Evolutionary conservation across 1,284 basidiomycete genomes (phyloP).

Genomic region (Anthracocystis panici-leucophaei): DNA sequence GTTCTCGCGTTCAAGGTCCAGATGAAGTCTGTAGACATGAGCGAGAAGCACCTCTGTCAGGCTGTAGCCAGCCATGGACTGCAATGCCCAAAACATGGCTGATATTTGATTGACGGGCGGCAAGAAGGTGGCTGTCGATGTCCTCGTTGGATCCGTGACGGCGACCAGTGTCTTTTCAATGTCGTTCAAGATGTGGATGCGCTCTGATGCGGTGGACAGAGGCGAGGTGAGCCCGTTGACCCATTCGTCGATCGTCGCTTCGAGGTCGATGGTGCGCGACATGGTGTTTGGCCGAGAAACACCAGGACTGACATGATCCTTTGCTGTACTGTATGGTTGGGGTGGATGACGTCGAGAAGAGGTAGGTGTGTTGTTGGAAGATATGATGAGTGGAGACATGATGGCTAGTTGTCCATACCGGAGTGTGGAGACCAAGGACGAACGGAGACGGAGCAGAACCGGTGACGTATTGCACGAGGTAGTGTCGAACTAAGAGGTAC

Average conservation of each 20-base stretch:
- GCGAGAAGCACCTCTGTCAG: slow-evolving; percentile 39
- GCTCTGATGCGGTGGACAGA: slow-evolving; percentile 31
- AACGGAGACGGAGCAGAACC: background rate
- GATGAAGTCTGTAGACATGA: slow-evolving; percentile 34
- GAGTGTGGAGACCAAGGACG: background rate
- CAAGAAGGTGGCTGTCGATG: slow-evolving; percentile 3
- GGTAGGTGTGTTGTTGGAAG: slow-evolving; percentile 9
- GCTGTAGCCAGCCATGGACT: slow-evolving; percentile 33
- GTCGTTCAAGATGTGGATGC: slow-evolving; percentile 32
- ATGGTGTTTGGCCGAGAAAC: slow-evolving; percentile 33
- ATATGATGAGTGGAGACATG: slow-evolving; percentile 33
- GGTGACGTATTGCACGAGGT: background rate
- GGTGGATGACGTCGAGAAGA: slow-evolving; percentile 8
- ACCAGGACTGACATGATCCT: slow-evolving; percentile 26
- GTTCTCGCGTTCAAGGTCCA: slow-evolving; percentile 34
- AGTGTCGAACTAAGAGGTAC: slow-evolving; percentile 21
- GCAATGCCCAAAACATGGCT: slow-evolving; percentile 40
- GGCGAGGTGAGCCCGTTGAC: slow-evolving; percentile 37
- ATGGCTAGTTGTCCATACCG: slow-evolving; percentile 10
- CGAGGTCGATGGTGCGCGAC: slow-evolving; percentile 23
- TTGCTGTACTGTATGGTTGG: slow-evolving; percentile 12
- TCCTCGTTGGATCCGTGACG: slow-evolving; percentile 8
- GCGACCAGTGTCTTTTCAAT: slow-evolving; percentile 41
- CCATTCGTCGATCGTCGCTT: slow-evolving; percentile 32
- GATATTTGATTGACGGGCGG: slow-evolving; percentile 16